Evolutionary conservation across 495 filamentous ascomycete species (phyloP).

Genomic region (Staphylotrichum tortipilum): DNA sequence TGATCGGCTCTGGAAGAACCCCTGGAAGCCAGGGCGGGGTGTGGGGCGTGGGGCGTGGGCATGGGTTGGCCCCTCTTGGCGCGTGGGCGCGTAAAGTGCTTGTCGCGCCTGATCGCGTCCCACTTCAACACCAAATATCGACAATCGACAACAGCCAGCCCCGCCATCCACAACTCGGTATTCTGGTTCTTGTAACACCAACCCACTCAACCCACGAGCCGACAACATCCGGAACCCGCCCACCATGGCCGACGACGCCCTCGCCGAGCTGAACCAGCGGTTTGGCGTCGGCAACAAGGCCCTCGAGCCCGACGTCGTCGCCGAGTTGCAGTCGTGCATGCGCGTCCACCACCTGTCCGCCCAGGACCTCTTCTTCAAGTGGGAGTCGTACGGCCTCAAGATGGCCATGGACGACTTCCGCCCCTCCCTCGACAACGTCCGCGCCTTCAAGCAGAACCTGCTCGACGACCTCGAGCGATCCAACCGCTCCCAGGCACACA

Average conservation of each 20-base stretch:
- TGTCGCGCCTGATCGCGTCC: slow-evolving; percentile 7
- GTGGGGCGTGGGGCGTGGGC: no score
- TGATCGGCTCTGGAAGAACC: no score
- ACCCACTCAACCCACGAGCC: slow-evolving; percentile 11
- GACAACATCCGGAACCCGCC: background rate
- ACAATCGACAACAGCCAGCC: background rate
- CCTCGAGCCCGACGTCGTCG: slow-evolving; percentile 61
- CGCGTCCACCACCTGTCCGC: slow-evolving; percentile 64
- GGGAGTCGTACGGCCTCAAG: slow-evolving; percentile 93
- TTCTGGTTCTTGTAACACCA: background rate
- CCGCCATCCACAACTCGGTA: slow-evolving; percentile 2
- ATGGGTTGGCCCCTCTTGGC: no score
- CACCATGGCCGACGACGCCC: slow-evolving; percentile 44
- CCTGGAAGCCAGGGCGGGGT: background rate
- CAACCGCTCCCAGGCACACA: slow-evolving; percentile 42
- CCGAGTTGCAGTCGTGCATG: slow-evolving; percentile 76
- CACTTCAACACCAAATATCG: background rate
- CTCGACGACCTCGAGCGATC: slow-evolving; percentile 72
- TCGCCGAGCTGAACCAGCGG: slow-evolving; percentile 57
- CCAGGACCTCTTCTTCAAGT: slow-evolving; percentile 91
- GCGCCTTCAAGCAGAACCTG: slow-evolving; percentile 75
- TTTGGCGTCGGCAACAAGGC: slow-evolving; percentile 48
- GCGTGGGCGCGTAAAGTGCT: slow-evolving; percentile 23
- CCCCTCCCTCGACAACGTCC: slow-evolving; percentile 56
- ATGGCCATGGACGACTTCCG: slow-evolving; percentile 69